These are phyloP conservation scores for Sclerotinia sclerotiorum DNA, from an alignment of 2,329 filamentous ascomycete species.

Conservation along the genomic window DNA sequence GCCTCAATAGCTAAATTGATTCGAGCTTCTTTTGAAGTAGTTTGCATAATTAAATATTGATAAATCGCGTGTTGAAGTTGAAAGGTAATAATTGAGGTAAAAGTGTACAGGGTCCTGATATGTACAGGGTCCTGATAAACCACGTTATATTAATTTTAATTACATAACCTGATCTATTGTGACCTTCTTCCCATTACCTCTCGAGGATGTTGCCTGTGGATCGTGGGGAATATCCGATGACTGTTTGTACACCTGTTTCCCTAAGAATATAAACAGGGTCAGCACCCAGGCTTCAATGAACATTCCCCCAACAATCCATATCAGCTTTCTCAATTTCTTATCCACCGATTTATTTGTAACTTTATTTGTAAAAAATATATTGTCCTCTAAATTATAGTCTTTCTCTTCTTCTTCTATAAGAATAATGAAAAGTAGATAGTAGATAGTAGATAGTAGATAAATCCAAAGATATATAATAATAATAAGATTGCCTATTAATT, in stretches of 20 bases:
- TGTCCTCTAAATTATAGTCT: constrained; percentile 51
- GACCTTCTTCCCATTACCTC: constrained; percentile 68
- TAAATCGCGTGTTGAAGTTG: too few species aligned
- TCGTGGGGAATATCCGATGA: constrained; percentile 65
- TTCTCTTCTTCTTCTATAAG: constrained; percentile 36
- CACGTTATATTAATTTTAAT: too few species aligned
- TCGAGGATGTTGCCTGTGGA: constrained; percentile 60
- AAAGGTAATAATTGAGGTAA: too few species aligned
- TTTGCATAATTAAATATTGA: too few species aligned
- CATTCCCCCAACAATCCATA: constrained; percentile 58
- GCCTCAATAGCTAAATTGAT: too few species aligned
- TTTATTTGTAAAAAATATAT: constrained; percentile 41
- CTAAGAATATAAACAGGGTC: constrained; percentile 66
- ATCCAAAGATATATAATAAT: too few species aligned
- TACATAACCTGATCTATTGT: constrained; percentile 71
- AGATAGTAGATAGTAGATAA: too few species aligned
- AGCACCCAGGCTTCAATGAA: constrained; percentile 67
- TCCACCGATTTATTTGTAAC: constrained; percentile 55
- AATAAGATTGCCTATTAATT: too few species aligned
- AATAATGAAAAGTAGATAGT: too few species aligned
- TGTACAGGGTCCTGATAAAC: too few species aligned
- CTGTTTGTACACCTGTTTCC: constrained; percentile 64
- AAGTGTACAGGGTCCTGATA: too few species aligned
- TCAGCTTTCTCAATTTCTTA: constrained; percentile 57
- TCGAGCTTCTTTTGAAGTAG: too few species aligned